These are phyloP conservation scores for Phytophthora pistaciae DNA, from an alignment of 352 stramenopile genomes.

Conservation along the genomic window DNA sequence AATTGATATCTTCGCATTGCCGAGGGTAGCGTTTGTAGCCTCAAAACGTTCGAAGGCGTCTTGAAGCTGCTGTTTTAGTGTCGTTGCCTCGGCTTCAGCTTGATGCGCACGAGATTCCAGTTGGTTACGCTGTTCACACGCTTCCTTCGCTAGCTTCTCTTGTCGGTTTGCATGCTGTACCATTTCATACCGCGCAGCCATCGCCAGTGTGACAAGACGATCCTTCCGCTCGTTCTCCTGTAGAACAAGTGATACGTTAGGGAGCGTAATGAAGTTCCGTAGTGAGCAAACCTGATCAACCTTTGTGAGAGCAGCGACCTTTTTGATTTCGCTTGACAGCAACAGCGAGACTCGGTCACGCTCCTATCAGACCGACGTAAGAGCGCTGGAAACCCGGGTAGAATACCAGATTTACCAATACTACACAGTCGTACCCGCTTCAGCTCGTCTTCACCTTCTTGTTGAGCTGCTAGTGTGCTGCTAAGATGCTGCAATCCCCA, in stretches of 20 bases:
- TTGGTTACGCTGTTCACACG: slow-evolving; percentile 32
- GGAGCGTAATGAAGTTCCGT: background rate
- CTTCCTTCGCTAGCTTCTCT: slow-evolving; percentile 45
- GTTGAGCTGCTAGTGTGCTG: slow-evolving; percentile 53
- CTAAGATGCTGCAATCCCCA: slow-evolving; percentile 46
- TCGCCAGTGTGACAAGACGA: slow-evolving; percentile 76
- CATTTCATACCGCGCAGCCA: slow-evolving; percentile 83
- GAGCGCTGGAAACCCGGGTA: background rate
- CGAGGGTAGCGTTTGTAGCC: slow-evolving; percentile 41
- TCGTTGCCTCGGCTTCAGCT: slow-evolving; percentile 46
- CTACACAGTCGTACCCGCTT: slow-evolving; percentile 41
- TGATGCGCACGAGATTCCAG: slow-evolving; percentile 37
- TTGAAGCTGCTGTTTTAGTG: slow-evolving; percentile 57
- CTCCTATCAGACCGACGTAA: slow-evolving; percentile 36
- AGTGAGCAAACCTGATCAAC: slow-evolving; percentile 15
- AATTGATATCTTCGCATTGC: slow-evolving; percentile 43
- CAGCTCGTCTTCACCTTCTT: slow-evolving; percentile 69
- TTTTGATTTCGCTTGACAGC: slow-evolving; percentile 79
- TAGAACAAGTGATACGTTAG: background rate
- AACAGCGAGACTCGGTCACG: slow-evolving; percentile 58
- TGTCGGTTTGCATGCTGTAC: slow-evolving; percentile 58
- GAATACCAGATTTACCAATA: background rate
- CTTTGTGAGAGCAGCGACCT: slow-evolving; percentile 73
- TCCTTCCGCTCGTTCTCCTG: slow-evolving; percentile 79
- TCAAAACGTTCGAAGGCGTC: slow-evolving; percentile 56